phyloP scores from a whole-genome alignment of 2,329 filamentous ascomycete genomes.

The Neofusicoccum umdonicola region DNA sequence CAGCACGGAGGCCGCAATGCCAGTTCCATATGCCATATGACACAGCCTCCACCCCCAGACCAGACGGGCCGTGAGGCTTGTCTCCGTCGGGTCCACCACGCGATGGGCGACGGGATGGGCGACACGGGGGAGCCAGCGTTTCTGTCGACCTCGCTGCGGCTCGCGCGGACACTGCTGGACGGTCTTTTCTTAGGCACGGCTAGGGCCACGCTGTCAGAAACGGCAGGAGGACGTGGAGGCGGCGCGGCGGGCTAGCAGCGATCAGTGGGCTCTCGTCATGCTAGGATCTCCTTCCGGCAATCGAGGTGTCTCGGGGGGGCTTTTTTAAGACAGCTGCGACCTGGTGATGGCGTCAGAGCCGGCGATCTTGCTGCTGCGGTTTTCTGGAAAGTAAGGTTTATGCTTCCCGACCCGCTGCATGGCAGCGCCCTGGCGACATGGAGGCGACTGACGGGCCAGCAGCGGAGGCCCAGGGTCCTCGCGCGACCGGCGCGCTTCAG shows the following conservation, averaged over 20 bases:
- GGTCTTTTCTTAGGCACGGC: neutral
- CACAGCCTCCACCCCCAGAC: neutral
- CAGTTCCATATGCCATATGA: neutral
- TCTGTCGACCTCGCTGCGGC: neutral
- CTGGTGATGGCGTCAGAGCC: neutral
- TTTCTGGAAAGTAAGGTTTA: constrained; percentile 14
- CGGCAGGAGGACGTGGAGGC: neutral
- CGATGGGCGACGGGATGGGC: neutral
- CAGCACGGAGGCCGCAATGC: neutral
- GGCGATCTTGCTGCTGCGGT: neutral
- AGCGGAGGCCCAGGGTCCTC: neutral
- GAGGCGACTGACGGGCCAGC: neutral
- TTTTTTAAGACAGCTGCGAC: neutral
- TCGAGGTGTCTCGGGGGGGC: neutral
- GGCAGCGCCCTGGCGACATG: neutral
- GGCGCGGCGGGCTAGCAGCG: neutral
- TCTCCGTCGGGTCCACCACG: neutral
- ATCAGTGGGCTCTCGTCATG: neutral
- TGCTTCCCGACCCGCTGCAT: constrained; percentile 13
- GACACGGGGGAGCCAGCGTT: neutral
- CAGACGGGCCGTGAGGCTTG: neutral
- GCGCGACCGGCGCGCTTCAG: neutral
- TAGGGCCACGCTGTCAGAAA: neutral
- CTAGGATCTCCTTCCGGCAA: constrained; percentile 4
- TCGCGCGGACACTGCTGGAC: neutral